Conservation (phyloP, 1,284 basidiomycete species). For the Chondrostereum purpureum region DNA sequence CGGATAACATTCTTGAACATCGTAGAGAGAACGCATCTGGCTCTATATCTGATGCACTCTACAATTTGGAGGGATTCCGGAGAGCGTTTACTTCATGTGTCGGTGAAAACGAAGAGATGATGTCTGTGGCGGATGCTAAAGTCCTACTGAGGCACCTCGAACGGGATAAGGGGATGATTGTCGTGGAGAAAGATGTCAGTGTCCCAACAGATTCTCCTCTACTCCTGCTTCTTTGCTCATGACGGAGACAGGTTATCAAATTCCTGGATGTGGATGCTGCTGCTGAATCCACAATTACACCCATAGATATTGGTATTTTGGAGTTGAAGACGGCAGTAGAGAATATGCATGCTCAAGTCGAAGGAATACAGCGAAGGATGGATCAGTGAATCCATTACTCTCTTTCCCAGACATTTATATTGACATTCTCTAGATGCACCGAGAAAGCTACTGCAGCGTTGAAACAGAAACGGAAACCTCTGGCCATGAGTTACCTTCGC, state of each 20-base stretch:
- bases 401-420: background rate
- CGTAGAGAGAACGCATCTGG: conserved; percentile 40
- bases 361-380: conserved; percentile 60
- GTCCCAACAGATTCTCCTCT: background rate
- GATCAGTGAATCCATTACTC: conserved; percentile 43
- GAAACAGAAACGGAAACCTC: conserved; percentile 59
- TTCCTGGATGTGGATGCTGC: conserved; percentile 43
- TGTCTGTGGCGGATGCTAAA: conserved; percentile 54
- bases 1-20: conserved; percentile 48
- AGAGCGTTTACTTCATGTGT: conserved; percentile 47
- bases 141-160: conserved; percentile 74
- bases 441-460: conserved; percentile 62
- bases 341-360: conserved; percentile 62
- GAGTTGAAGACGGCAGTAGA: conserved; percentile 65
- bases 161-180: conserved; percentile 63
- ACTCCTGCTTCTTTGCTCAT: background rate
- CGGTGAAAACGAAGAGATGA: conserved; percentile 32
- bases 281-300: conserved; percentile 42
- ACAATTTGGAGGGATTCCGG: conserved; percentile 57
- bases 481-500: conserved; percentile 72
- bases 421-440: conserved; percentile 44
- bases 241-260: conserved; percentile 80
- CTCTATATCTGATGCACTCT: conserved; percentile 58
- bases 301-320: conserved; percentile 69
- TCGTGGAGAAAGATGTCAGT: conserved; percentile 61